phyloP scores from a whole-genome alignment of 176 grass and related monocot species.

The Triticum turgidum region DNA sequence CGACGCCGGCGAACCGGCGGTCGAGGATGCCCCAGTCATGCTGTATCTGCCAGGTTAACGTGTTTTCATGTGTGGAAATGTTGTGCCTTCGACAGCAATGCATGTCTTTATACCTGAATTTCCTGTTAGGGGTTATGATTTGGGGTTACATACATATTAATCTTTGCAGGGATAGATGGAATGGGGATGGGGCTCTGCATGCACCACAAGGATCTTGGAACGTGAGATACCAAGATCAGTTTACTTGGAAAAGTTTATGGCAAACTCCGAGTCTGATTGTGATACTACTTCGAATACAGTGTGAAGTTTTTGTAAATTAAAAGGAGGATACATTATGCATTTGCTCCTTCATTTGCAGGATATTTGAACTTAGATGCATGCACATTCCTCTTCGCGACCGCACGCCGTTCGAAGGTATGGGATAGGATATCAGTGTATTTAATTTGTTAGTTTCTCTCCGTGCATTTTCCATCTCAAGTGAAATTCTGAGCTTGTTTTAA shows the following conservation, averaged over 20 bases:
- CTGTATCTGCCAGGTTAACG: constrained; percentile 58
- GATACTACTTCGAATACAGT: background rate
- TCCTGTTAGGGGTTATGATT: background rate
- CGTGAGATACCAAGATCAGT: constrained; percentile 11
- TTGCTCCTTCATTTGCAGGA: constrained; percentile 35
- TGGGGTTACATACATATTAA: background rate
- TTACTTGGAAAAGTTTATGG: background rate
- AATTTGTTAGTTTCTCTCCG: background rate
- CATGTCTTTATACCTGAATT: no score
- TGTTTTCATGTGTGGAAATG: background rate
- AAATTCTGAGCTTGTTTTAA: background rate
- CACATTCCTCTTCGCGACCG: constrained; percentile 60
- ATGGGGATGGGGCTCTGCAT: constrained; percentile 70
- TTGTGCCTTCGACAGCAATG: no score
- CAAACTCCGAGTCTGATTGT: background rate
- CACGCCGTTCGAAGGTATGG: constrained; percentile 62
- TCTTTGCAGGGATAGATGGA: constrained; percentile 47
- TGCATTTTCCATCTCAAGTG: background rate
- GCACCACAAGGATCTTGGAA: constrained; percentile 77
- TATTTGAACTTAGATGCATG: constrained; percentile 71
- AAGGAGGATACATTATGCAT: background rate
- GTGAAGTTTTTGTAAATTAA: background rate
- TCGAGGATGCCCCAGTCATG: constrained; percentile 52
- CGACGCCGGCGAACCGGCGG: background rate
- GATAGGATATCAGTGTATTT: background rate